Conservation (phyloP, 129 eudicot species). For the Glebionis coronaria region DNA sequence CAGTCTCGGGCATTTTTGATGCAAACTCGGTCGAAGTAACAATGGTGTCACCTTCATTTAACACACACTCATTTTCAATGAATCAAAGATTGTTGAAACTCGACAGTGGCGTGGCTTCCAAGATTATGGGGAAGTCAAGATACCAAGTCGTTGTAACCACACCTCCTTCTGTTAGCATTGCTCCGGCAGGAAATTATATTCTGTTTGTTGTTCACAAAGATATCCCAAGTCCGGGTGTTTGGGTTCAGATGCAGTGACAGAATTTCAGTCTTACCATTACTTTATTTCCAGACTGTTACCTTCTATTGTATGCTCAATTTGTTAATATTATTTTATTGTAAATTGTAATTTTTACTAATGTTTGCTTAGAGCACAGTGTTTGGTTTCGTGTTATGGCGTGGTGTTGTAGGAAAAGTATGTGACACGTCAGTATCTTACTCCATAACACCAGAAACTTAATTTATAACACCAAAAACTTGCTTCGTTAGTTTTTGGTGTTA, state of each 20-base stretch:
- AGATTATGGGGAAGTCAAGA: slow-evolving; percentile 18
- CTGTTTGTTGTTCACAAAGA: slow-evolving; percentile 15
- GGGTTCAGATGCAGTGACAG: slow-evolving; percentile 27
- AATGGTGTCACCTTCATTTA: slow-evolving; percentile 29
- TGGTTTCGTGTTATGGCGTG: no score
- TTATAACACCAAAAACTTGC: no score
- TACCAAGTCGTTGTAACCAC: slow-evolving; percentile 16
- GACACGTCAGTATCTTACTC: no score
- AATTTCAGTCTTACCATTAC: background rate
- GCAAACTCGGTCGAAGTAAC: slow-evolving; percentile 7
- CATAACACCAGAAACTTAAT: no score
- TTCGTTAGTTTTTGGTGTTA: no score
- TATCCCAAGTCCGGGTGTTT: slow-evolving; percentile 2
- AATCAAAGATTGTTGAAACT: slow-evolving; percentile 24
- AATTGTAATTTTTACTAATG: no score
- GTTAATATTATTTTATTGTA: no score
- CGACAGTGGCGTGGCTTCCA: slow-evolving; percentile 10
- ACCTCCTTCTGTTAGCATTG: slow-evolving; percentile 19
- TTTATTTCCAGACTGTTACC: no score
- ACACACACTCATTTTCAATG: slow-evolving; percentile 33
- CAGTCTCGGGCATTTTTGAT: slow-evolving; percentile 6
- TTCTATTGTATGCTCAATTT: no score
- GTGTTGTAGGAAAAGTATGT: no score
- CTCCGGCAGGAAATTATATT: slow-evolving; percentile 20
- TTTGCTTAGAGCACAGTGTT: no score